Evolutionary conservation across 208 protist genomes (phyloP).

Genomic region (Novymonas esmeraldas): DNA sequence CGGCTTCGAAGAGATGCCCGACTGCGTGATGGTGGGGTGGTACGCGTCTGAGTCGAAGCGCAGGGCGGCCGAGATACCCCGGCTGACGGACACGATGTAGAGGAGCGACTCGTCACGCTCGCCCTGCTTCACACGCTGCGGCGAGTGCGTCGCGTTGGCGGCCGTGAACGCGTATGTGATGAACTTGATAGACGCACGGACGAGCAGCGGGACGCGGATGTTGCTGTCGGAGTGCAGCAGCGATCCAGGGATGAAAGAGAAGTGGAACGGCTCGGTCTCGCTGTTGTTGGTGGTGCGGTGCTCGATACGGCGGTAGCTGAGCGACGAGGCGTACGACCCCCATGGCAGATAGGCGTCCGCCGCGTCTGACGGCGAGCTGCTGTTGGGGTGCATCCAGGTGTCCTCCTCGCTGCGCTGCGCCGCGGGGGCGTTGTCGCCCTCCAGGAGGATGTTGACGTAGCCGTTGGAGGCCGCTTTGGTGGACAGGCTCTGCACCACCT

Average conservation of each 20-base stretch:
- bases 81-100: constrained; percentile 68
- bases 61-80: constrained; percentile 52
- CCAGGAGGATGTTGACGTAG: constrained; percentile 60
- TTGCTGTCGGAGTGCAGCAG: constrained; percentile 74
- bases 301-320: constrained; percentile 74
- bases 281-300: constrained; percentile 5
- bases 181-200: constrained; percentile 63
- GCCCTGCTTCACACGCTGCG: constrained; percentile 35
- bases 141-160: constrained; percentile 22
- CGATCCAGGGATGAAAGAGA: constrained; percentile 81
- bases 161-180: constrained; percentile 40
- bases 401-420: constrained; percentile 35
- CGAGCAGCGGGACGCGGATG: constrained; percentile 55
- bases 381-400: constrained; percentile 49
- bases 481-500: constrained; percentile 37
- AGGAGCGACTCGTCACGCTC: constrained; percentile 61
- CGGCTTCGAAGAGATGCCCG: constrained; percentile 39
- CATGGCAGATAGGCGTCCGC: constrained; percentile 47
- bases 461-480: constrained; percentile 2
- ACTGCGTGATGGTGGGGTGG: constrained; percentile 31
- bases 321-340: constrained; percentile 66
- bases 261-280: constrained; percentile 65
- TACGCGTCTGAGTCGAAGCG: constrained; percentile 72
- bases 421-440: constrained; percentile 46
- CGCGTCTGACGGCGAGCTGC: not conserved